These are phyloP conservation scores for Discostella pseudostelligera DNA, from an alignment of 108 stramenopile species.

Conservation along the genomic window DNA sequence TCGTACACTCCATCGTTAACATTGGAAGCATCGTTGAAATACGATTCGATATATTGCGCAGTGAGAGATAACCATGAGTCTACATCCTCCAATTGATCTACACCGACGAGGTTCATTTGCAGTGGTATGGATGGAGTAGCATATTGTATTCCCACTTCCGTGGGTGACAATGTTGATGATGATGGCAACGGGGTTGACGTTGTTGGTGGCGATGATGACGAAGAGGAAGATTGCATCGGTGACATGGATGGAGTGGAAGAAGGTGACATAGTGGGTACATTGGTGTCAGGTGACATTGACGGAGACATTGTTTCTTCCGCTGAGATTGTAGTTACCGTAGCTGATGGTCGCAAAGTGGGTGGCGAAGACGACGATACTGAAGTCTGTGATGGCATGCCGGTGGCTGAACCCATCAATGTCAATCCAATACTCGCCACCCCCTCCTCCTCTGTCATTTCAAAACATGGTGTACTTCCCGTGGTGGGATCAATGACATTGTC, in stretches of 20 bases:
- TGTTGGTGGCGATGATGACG: not conserved
- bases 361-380: not conserved
- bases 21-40: not conserved
- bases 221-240: not conserved
- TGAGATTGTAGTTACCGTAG: not conserved
- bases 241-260: not conserved
- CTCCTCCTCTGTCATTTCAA: conserved; percentile 10
- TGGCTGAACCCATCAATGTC: not conserved
- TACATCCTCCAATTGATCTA: no score
- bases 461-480: conserved; percentile 25
- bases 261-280: conserved; percentile 1
- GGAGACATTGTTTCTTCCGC: not conserved
- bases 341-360: not conserved
- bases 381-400: conserved; percentile 1
- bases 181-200: not conserved
- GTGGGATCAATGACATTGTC: conserved; percentile 23
- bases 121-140: not conserved
- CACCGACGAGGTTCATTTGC: not conserved
- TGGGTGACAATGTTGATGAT: not conserved
- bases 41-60: not conserved
- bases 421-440: not conserved
- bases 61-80: no score
- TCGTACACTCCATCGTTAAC: no score
- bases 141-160: not conserved
- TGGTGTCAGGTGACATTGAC: no score